Evolutionary conservation across 148 eudicot species (phyloP).

Genomic region (Polygonum aviculare): DNA sequence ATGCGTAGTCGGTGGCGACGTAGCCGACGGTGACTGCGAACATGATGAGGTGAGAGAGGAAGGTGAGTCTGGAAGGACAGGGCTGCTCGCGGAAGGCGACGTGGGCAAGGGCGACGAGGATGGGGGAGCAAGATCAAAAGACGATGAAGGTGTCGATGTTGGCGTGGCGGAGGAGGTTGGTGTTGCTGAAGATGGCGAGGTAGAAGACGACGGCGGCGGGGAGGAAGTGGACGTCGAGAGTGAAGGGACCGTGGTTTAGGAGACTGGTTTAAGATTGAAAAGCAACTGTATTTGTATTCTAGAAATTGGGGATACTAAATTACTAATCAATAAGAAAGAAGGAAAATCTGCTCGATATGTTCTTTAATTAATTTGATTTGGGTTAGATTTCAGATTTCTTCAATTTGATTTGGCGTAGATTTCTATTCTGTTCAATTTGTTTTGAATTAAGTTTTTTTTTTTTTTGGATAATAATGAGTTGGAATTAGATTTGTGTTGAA

Average conservation of each 20-base stretch:
- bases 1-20: constrained; percentile 89
- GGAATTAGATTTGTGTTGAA: no score
- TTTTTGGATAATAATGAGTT: no score
- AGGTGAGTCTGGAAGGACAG: constrained; percentile 75
- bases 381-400: no score
- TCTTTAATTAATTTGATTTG: no score
- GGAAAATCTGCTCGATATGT: no score
- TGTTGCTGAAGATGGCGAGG: constrained; percentile 83
- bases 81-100: constrained; percentile 80
- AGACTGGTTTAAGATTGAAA: no score
- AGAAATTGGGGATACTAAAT: no score
- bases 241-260: constrained; percentile 63
- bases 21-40: constrained; percentile 90
- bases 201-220: constrained; percentile 87
- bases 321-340: no score
- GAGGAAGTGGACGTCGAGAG: constrained; percentile 51
- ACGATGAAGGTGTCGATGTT: constrained; percentile 93
- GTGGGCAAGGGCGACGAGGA: constrained; percentile 87
- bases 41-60: constrained; percentile 55
- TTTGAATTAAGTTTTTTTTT: no score
- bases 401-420: no score
- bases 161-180: constrained; percentile 87
- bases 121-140: constrained; percentile 79
- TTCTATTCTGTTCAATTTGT: no score
- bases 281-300: no score